phyloP scores from a whole-genome alignment of 75 land plant species.

The Chamaecyparis obtusa region DNA sequence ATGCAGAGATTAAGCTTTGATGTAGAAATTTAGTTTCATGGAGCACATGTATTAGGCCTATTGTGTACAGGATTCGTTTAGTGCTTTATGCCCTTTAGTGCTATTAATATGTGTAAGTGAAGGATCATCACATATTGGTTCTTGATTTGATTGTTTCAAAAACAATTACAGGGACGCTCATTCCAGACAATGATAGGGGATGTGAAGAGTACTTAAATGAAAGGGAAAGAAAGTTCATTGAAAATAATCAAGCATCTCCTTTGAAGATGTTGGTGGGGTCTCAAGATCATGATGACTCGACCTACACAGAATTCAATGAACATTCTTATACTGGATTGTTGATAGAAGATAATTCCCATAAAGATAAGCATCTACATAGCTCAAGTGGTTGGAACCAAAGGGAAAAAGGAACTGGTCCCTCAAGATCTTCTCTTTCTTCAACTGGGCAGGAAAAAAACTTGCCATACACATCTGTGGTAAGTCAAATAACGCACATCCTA shows the following conservation, averaged over 20 bases:
- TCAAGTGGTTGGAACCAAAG: constrained; percentile 8
- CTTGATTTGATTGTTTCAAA: background rate
- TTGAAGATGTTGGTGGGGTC: background rate
- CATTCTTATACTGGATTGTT: background rate
- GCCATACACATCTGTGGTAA: constrained; percentile 54
- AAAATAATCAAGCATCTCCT: constrained; percentile 7
- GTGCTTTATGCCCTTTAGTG: background rate
- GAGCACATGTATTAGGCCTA: background rate
- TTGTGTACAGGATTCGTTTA: background rate
- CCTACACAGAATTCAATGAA: background rate
- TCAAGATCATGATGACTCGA: background rate
- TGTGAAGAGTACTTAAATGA: background rate
- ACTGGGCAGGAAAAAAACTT: constrained; percentile 38
- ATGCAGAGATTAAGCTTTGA: background rate
- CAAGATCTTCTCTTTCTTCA: constrained; percentile 27
- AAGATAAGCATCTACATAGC: constrained; percentile 3
- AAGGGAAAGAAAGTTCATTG: background rate
- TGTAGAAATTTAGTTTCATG: background rate
- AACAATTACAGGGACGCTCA: background rate
- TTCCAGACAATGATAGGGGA: background rate
- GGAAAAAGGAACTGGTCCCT: constrained; percentile 29
- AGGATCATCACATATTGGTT: background rate
- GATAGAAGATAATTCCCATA: background rate
- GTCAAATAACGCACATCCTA: background rate
- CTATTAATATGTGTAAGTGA: background rate